phyloP scores from a whole-genome alignment of 108 stramenopile genomes.

The Cyclotella baltica region DNA sequence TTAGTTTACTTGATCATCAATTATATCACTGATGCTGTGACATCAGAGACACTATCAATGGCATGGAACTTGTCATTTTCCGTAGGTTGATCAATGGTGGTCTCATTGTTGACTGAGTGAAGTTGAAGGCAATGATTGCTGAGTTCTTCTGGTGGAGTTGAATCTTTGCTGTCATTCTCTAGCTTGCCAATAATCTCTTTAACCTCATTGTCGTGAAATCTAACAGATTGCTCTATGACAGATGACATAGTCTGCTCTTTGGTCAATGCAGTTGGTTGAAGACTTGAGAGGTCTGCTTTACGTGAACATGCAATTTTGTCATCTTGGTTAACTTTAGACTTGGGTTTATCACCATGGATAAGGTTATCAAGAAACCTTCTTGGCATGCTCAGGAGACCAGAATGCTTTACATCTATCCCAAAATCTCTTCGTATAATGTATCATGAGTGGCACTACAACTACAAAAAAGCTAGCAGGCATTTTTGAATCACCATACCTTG shows the following conservation, averaged over 20 bases:
- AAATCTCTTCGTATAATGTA: background rate
- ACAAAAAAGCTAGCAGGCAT: background rate
- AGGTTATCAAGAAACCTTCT: background rate
- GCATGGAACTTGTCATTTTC: background rate
- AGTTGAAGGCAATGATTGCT: background rate
- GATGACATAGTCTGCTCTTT: background rate
- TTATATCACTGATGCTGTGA: background rate
- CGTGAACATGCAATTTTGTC: background rate
- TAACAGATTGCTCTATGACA: background rate
- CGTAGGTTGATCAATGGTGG: background rate
- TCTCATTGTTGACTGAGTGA: background rate
- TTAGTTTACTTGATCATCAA: conserved; percentile 16
- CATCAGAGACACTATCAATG: background rate
- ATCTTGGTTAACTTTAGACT: background rate
- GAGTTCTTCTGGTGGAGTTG: background rate
- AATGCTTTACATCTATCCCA: background rate
- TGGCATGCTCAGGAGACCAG: background rate
- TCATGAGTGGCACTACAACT: background rate
- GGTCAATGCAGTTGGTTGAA: background rate
- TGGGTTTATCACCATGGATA: background rate
- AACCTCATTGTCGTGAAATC: background rate
- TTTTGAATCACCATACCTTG: background rate
- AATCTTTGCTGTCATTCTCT: background rate
- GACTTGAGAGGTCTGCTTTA: background rate
- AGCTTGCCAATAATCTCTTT: background rate